Evolutionary conservation across 139 green algal species (phyloP), one percentile per base, ranked within the genome.

Genomic region (Tetratostichococcus sp.): DNA sequence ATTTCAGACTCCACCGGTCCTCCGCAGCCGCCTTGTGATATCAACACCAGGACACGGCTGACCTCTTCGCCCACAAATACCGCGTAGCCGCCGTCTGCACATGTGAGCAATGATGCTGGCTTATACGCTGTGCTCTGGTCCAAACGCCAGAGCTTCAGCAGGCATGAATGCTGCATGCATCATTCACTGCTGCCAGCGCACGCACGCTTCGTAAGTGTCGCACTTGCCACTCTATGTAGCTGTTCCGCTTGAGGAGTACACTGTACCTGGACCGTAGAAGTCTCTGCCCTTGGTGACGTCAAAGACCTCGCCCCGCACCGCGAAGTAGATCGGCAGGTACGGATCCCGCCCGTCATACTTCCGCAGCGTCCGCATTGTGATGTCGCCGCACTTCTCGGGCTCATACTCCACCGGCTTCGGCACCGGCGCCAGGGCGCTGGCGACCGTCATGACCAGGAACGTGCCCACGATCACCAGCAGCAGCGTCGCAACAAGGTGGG

Each of bases 201-300:
- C n/a, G n/a, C n/a, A n/a, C n/a, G n/a, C n/a, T n/a, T n/a, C n/a
- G n/a, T n/a, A n/a, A n/a, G n/a, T n/a, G n/a, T n/a, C n/a, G n/a
- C n/a, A n/a, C n/a, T n/a, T n/a, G n/a, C n/a, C n/a, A n/a, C n/a
- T n/a, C n/a, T n/a, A n/a, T n/a, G n/a, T n/a, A n/a, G n/a, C n/a
- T n/a, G n/a, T n/a, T n/a, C n/a, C n/a, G n/a, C n/a, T n/a, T n/a
- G n/a, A n/a, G n/a, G n/a, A n/a, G n/a, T 62, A 17, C 50, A 62
- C 14, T 26, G 50, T 25, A 90, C 87, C 88, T 65, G 91, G 91
- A 0, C 89, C 91, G 67, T 93, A 96, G n/a, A 91, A 82, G 30
- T 90, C 78, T 16, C 75, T 74, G 6, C 75, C 84, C 31, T 83
- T 75, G 17, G 81, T 91, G 22, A 96, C 88, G 34, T 96, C 91